Evolutionary conservation across 192 early-diverging fungal species (phyloP), one percentile per base, ranked within the genome.

Genomic region (Coemansia sp.): DNA sequence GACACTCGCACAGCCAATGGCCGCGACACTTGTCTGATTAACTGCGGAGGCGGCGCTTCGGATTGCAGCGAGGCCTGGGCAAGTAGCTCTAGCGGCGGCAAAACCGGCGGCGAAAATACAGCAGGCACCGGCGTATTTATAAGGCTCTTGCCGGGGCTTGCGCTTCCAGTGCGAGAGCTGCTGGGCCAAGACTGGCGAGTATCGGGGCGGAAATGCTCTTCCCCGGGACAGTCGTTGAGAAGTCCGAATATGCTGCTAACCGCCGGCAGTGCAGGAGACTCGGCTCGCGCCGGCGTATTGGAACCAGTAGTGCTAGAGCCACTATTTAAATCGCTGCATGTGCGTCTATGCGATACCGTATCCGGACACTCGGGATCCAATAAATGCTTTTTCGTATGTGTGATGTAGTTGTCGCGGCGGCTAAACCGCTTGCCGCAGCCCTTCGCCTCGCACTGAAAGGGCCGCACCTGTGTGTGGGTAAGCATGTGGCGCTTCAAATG

Each of bases 381-480:
- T 11, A 45, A 48, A 46, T 84, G 82, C 57, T 79, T 84, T 39
- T 67, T 72, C 36, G 59, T 61, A 42, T 84, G 82, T 3, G 82
- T 84, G 2, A 73, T n/a, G 11, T 76, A 84, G 62, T 96, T 92
- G 67, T 96, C 94, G 4, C 91, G 89, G 10, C 95, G 89, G 31
- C 91, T 90, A 74, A 97, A 97, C 10, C 87, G 86, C 80, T 93
- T 93, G 62, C 85, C 87, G 66, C 95, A 97, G 29, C 84, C 80
- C 8, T 63, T 25, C 21, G 90, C 84, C 0, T 85, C 82, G 75
- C 95, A 97, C 39, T 81, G 82, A 72, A 92, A 95, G 19, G 95
- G 95, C 66, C 90, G 92, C 65, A 89, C 89, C 36, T 93, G 92
- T 6, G 93, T 95, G 73, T 97, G 95, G 14, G 92, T 92, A 60